phyloP scores from a whole-genome alignment of 2,329 filamentous ascomycete species.

The Colletotrichum tamarilloi region DNA sequence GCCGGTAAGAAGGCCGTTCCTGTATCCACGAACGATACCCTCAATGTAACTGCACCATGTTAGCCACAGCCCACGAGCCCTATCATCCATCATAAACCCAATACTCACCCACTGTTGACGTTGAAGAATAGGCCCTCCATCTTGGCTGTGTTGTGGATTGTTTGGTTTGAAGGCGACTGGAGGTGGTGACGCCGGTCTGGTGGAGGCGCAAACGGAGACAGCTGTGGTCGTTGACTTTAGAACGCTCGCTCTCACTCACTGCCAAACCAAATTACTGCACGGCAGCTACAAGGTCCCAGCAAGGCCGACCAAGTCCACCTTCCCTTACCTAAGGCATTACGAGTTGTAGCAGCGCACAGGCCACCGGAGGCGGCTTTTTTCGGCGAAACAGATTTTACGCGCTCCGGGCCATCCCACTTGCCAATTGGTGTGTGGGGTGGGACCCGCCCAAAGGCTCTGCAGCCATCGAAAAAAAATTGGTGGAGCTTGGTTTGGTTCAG shows the following conservation, averaged over 20 bases:
- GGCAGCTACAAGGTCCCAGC: slow-evolving; percentile 28
- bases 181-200: slow-evolving; percentile 29
- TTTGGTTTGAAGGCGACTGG: slow-evolving; percentile 6
- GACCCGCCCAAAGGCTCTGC: slow-evolving; percentile 29
- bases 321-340: slow-evolving; percentile 7
- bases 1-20: slow-evolving; percentile 89
- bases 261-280: slow-evolving; percentile 18
- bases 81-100: slow-evolving; percentile 16
- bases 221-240: slow-evolving; percentile 28
- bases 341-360: slow-evolving; percentile 19
- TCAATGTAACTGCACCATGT: slow-evolving; percentile 83
- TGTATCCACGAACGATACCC: slow-evolving; percentile 96
- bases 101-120: slow-evolving; percentile 84
- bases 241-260: neutral
- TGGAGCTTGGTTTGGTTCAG: slow-evolving; percentile 48
- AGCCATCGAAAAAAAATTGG: slow-evolving; percentile 52
- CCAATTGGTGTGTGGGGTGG: slow-evolving; percentile 33
- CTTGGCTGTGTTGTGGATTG: slow-evolving; percentile 27
- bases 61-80: slow-evolving; percentile 24
- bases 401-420: slow-evolving; percentile 34
- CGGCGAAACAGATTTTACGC: slow-evolving; percentile 34
- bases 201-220: slow-evolving; percentile 32
- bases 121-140: slow-evolving; percentile 98
- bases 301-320: slow-evolving; percentile 14
- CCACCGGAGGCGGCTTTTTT: neutral